A percentile compares a stretch with the other conserved stretches of the same genome.
These are phyloP conservation scores for Catharanthus roseus DNA, from an alignment of 257 asterid species.

Conservation along the genomic window DNA sequence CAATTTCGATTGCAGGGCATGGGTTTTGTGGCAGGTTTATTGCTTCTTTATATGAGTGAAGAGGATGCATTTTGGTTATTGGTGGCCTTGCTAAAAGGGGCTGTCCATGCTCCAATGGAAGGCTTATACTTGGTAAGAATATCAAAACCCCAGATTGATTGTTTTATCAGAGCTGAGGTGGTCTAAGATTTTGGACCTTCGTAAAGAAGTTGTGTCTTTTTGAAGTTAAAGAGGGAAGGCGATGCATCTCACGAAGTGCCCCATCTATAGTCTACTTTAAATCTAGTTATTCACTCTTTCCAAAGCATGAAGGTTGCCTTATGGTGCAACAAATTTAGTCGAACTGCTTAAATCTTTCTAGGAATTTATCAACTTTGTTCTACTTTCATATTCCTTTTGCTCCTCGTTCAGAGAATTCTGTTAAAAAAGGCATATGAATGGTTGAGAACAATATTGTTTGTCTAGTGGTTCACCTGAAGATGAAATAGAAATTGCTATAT, in stretches of 20 bases:
- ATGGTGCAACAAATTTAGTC: background rate
- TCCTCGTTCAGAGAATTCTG: background rate
- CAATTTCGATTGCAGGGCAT: conserved; percentile 72
- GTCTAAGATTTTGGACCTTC: background rate
- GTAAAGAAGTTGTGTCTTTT: background rate
- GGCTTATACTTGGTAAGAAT: conserved; percentile 83
- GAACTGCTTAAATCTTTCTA: background rate
- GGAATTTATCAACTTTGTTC: background rate
- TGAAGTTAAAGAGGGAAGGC: background rate
- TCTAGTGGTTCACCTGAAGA: background rate
- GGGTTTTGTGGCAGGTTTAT: conserved; percentile 97
- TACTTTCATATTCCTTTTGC: background rate
- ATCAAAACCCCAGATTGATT: background rate
- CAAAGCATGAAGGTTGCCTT: background rate
- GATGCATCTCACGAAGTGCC: background rate
- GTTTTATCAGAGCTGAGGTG: background rate
- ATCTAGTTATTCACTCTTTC: background rate
- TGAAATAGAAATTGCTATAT: background rate
- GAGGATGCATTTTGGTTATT: conserved; percentile 99
- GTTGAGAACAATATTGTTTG: background rate
- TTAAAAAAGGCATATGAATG: background rate
- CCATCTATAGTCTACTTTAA: background rate
- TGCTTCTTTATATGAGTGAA: conserved; percentile 99
- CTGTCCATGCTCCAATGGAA: conserved; percentile 98
- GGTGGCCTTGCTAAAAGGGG: conserved; percentile 98